A percentile compares a stretch with the other conserved stretches of the same genome.
These are phyloP conservation scores for Entoloma clypeatum DNA, from an alignment of 1,284 basidiomycete genomes.

Conservation along the genomic window DNA sequence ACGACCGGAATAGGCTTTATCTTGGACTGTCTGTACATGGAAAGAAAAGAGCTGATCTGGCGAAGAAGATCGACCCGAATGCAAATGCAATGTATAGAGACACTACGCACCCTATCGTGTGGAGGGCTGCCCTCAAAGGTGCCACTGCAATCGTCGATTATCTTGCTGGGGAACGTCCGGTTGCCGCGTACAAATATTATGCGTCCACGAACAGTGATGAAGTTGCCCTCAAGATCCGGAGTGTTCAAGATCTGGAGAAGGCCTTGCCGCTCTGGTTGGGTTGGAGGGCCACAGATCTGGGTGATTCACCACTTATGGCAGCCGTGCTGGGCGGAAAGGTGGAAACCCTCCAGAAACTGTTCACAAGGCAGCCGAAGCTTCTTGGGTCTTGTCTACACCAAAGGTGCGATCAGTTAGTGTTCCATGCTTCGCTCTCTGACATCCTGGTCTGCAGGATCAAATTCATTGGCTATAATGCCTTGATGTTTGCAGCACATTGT, in stretches of 20 bases:
- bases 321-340: conserved; percentile 35
- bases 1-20: conserved; percentile 44
- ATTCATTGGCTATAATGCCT: conserved; percentile 40
- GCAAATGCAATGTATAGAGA: conserved; percentile 31
- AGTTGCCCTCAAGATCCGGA: conserved; percentile 34
- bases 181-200: conserved; percentile 42
- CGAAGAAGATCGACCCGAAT: conserved; percentile 44
- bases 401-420: conserved; percentile 31
- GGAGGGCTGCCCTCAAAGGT: conserved; percentile 35
- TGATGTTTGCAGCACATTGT: conserved; percentile 39
- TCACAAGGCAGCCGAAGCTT: conserved; percentile 36
- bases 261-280: conserved; percentile 46
- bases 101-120: conserved; percentile 36
- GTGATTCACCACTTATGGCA: conserved; percentile 47
- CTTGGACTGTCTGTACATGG: conserved; percentile 57
- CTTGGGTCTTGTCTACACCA: conserved; percentile 38
- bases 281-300: conserved; percentile 40
- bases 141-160: conserved; percentile 43
- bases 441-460: conserved; percentile 35
- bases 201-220: conserved; percentile 39
- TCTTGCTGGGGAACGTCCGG: conserved; percentile 37
- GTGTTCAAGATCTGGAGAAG: conserved; percentile 34
- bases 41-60: conserved; percentile 53
- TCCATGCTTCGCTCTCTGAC: conserved; percentile 1
- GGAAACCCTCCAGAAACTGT: conserved; percentile 40